Conservation (phyloP, 73 alveolate genomes). For the Diophrys appendiculata region DNA sequence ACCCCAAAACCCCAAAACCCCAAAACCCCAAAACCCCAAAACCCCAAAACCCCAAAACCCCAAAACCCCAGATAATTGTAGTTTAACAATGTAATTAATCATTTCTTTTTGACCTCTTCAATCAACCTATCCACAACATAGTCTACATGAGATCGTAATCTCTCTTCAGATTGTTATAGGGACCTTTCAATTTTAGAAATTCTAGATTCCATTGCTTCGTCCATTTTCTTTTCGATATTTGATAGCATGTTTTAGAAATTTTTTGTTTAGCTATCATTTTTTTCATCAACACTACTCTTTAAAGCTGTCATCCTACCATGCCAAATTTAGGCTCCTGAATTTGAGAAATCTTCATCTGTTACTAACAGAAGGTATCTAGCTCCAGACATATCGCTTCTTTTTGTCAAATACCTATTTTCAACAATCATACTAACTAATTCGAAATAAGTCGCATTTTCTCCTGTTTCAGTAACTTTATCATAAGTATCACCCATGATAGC, state of each 20-base stretch:
- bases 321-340: neutral
- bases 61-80: no score
- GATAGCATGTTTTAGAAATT: neutral
- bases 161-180: neutral
- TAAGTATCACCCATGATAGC: slow-evolving; percentile 2
- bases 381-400: neutral
- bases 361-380: neutral
- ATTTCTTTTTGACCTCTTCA: no score
- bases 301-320: neutral
- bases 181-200: neutral
- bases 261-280: neutral
- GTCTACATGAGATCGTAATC: neutral
- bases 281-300: neutral
- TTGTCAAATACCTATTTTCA: neutral
- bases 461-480: slow-evolving; percentile 1
- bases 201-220: neutral
- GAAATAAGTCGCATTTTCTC: neutral
- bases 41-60: no score
- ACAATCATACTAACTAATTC: neutral
- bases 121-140: no score
- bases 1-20: no score
- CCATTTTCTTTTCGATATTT: neutral
- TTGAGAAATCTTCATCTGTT: neutral
- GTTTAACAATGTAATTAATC: no score
- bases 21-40: no score